Evolutionary conservation across 352 stramenopile species (phyloP), one percentile per base, ranked within the genome.

Genomic region (Globisporangium yorkense): DNA sequence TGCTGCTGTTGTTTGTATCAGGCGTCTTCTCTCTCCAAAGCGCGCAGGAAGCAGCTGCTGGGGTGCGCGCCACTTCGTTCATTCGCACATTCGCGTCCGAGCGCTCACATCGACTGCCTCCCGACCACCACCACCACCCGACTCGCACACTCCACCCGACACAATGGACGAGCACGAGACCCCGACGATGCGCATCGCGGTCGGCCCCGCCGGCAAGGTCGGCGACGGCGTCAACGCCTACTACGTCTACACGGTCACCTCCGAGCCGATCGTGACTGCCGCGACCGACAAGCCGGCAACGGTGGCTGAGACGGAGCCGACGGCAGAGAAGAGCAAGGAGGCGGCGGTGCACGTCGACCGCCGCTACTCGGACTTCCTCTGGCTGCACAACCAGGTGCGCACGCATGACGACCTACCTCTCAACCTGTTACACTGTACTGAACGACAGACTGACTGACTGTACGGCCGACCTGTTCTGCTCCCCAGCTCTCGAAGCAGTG

Each of bases 311-410:
- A 21, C 41, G 7, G 27, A 39, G 5, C 10, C 49, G 4, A 18
- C 6, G 15, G 35, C 31, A 44, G 27, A 54, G 7, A 5, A 15
- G 15, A 53, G 40, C 33, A 35, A 15, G 20, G 35, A 24, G 18
- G 43, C n/a, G 41, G 60, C 67, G 24, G 24, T 27, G 9, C 56
- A 78, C 29, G 84, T 94, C n/a, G 81, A 94, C 57, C 80, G 81
- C 40, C 81, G 84, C 48, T 94, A 92, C 70, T 90, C 80, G 59
- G 84, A 94, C 67, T 94, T 94, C 65, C 68, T 89, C 35, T 94
- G 84, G 84, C 68, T 94, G 46, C 81, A 94, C 66, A 67, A 80
- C 45, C 78, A 88, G 66, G 60, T 80, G 46, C 20, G 41, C 29
- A 8, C 12, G 9, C 43, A 4, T 27, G 8, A 7, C 41, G 16